These are phyloP conservation scores for Rhizoclosmatium globosum DNA, from an alignment of 192 early-diverging fungal species.

Conservation along the genomic window DNA sequence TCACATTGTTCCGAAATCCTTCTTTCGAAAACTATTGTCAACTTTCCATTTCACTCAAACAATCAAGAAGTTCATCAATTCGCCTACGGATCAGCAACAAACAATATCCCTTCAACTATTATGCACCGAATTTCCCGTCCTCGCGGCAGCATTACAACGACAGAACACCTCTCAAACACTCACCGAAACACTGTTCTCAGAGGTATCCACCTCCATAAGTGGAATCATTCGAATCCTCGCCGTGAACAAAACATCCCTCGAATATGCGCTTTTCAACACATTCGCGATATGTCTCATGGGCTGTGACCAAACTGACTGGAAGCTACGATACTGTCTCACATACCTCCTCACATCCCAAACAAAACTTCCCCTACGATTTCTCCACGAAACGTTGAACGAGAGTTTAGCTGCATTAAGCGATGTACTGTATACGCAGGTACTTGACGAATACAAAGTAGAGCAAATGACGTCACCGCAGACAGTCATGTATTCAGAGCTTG, in stretches of 20 bases:
- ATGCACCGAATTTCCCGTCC: conserved; percentile 10
- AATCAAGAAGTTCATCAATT: conserved; percentile 2
- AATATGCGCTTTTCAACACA: conserved; percentile 11
- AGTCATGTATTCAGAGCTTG: conserved; percentile 1
- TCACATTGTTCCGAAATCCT: background rate
- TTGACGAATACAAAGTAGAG: conserved; percentile 11
- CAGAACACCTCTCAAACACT: background rate
- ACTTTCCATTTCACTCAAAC: background rate
- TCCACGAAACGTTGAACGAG: background rate
- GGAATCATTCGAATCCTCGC: conserved; percentile 22
- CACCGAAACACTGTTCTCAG: conserved; percentile 1
- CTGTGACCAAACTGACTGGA: conserved; percentile 27
- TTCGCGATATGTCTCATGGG: conserved; percentile 16
- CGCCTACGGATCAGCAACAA: background rate
- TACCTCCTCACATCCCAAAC: background rate
- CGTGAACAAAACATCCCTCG: background rate
- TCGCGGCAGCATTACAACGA: background rate
- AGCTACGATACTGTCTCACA: conserved; percentile 23
- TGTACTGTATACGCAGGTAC: background rate
- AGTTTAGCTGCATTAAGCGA: background rate
- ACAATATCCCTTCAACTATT: background rate
- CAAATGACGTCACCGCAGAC: conserved; percentile 20
- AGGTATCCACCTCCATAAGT: background rate
- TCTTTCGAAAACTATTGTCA: background rate
- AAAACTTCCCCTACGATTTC: background rate